Conservation (phyloP, 257 asterid species). For the Marsdenia floribunda region DNA sequence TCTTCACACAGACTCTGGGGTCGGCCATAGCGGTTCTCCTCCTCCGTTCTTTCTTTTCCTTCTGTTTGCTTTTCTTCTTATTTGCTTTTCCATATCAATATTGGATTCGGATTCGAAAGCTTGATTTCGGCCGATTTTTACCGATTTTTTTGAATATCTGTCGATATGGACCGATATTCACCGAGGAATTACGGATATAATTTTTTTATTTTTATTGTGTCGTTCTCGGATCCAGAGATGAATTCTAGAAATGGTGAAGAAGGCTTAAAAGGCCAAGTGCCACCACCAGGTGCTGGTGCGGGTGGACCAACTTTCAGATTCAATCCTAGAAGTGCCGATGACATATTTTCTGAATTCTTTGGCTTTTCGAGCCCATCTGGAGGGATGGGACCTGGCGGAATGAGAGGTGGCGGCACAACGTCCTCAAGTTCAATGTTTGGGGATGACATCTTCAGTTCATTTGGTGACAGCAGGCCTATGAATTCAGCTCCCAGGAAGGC, state of each 20-base stretch:
- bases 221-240: too few relatives aligned
- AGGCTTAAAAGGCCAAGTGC: constrained; percentile 82
- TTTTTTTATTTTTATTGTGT: too few relatives aligned
- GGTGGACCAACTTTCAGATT: constrained; percentile 69
- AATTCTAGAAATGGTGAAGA: constrained; percentile 96
- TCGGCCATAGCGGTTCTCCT: too few relatives aligned
- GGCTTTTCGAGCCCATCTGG: constrained; percentile 70
- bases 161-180: too few relatives aligned
- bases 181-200: too few relatives aligned
- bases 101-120: too few relatives aligned
- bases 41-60: too few relatives aligned
- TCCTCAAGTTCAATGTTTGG: constrained; percentile 68
- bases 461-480: constrained; percentile 55
- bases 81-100: too few relatives aligned
- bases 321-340: constrained; percentile 77
- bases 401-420: constrained; percentile 51
- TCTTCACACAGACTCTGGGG: neutral
- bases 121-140: too few relatives aligned
- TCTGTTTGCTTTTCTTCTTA: too few relatives aligned
- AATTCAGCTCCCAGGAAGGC: constrained; percentile 61
- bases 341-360: constrained; percentile 71
- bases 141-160: too few relatives aligned
- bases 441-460: constrained; percentile 66
- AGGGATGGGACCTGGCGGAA: constrained; percentile 59
- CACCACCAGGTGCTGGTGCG: constrained; percentile 49